Evolutionary conservation across 768 basidiomycete genomes (phyloP), one percentile per base, ranked within the genome.

Genomic region (Clitopilus passeckerianus): DNA sequence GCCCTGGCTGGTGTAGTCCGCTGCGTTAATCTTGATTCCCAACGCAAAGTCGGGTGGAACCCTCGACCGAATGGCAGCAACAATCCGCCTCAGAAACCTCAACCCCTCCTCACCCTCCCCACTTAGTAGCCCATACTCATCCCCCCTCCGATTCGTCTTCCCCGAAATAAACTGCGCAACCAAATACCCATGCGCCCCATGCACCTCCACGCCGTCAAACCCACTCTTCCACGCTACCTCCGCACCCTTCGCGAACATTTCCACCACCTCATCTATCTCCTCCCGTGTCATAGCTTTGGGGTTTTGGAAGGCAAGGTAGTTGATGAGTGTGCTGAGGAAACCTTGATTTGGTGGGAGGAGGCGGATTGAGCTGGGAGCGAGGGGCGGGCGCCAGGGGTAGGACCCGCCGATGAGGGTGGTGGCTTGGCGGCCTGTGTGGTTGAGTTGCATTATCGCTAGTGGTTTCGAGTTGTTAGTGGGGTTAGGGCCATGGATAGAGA

Each of bases 201-300:
- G 95, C 9, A 98, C 61, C 66, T 97, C 84, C 3, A 96, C 74
- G 0, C 95, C 95, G 62, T 96, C 91, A 68, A 94, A 95, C 0
- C 91, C 92, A 41, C 87, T 74, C 57, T 80, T 68, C 16, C 77
- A 70, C 8, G 91, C 92, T 33, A 90, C 65, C 43, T 71, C 66
- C 0, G 93, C 91, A 5, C 87, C 91, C 41, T 74, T 72, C 1
- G 89, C 80, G 65, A 96, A 98, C 7, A 71, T 74, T 1, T 76
- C 73, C 0, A 92, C 79, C 6, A 86, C 80, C 9, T 76, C 63
- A 22, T 84, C 75, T 58, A 97, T 85, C 44, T 94, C 91, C 0
- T 64, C 57, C 2, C 72, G 34, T 0, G 78, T 72, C 88, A 92
- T 87, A 53, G 74, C 77, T 15, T 67, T 74, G 1, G 90, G 94